Base-by-base conservation (phyloP, 148 eudicot species). In the Dysphania ambrosioides region DNA sequence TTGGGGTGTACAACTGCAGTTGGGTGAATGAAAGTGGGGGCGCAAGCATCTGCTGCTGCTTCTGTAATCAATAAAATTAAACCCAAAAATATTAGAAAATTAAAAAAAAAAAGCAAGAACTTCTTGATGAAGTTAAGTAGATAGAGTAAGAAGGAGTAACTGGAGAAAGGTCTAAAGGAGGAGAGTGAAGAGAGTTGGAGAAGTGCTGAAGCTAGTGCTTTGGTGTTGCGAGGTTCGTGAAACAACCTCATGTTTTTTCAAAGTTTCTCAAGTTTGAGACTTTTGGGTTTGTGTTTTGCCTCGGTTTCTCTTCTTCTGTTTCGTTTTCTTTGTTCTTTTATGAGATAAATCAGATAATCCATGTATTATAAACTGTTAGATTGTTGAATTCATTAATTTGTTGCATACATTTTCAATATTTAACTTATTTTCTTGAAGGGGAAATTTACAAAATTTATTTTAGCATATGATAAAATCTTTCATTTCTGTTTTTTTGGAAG, bases 1-100 rank as follows among this genome's bases (percentile, higher is more conserved):
- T 82, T 59, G 0, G 98, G 93, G 76, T 90, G 96, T 64, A 93
- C 90, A 47, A 90, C 41, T 1, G 98, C 90, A 73, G 92, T 66
- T 10, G 98, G 96, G 70, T 93, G 98, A 76, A 93, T 81, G 58
- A 72, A 86, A 63, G 58, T 80, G 63, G 79, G 71, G 70, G 53
- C 76, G 10, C 49, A 65, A 69, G 32, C 82, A 55, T 32, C 86
- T 38, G 75, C 81, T 55, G 73, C 78, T 78, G 58, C 79, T 82
- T 80, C 92, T 89, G 38, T 40, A 72, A 70, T 29, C 44, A 78
- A 70, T 67, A 42, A 75, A 78, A 74, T 18, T 31, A 29, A 75
- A 47, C 42, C 30, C 68, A 35, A 7, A 41, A 53, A 53, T 16
- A 31, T 36, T 23, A 40, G 29, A 35, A 27, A 16, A 6, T 42